A percentile compares a stretch with the other conserved stretches of the same genome.
phyloP scores from a whole-genome alignment of 805 yeast genomes.

The Wickerhamiella occidentalis region DNA sequence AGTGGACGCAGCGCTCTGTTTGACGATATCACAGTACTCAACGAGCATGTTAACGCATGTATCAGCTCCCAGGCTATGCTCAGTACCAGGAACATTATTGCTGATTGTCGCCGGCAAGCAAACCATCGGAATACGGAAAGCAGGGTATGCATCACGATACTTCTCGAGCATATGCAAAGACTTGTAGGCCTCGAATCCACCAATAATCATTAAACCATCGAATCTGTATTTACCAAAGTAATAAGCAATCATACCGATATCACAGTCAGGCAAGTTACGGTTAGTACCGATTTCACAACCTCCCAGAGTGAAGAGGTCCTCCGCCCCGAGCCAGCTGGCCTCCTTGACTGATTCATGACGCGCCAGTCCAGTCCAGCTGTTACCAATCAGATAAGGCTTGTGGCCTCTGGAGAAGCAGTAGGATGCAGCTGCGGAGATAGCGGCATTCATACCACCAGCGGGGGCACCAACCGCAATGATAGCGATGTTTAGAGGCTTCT shows the following conservation, averaged over 20 bases:
- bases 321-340: conserved; percentile 73
- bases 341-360: conserved; percentile 75
- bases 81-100: conserved; percentile 98
- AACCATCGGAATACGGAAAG: conserved; percentile 88
- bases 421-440: conserved; percentile 78
- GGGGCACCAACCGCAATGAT: conserved; percentile 94
- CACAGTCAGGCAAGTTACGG: conserved; percentile 69
- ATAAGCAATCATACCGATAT: conserved; percentile 83
- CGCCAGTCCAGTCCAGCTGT: conserved; percentile 85
- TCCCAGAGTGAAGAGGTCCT: conserved; percentile 78
- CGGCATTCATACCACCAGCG: conserved; percentile 91
- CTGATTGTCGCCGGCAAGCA: conserved; percentile 92
- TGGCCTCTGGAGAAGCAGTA: conserved; percentile 88
- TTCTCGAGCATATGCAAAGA: conserved; percentile 70
- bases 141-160: conserved; percentile 70
- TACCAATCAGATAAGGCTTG: conserved; percentile 76
- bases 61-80: conserved; percentile 88
- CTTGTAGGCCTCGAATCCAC: conserved; percentile 94
- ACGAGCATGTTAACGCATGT: conserved; percentile 88
- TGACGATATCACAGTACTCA: conserved; percentile 87
- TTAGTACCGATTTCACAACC: conserved; percentile 98
- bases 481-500: conserved; percentile 48
- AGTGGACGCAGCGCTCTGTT: conserved; percentile 89
- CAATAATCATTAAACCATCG: conserved; percentile 82
- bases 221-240: conserved; percentile 79